Base-by-base conservation (phyloP, 305 asterid species). In the Solanum hybrid region DNA sequence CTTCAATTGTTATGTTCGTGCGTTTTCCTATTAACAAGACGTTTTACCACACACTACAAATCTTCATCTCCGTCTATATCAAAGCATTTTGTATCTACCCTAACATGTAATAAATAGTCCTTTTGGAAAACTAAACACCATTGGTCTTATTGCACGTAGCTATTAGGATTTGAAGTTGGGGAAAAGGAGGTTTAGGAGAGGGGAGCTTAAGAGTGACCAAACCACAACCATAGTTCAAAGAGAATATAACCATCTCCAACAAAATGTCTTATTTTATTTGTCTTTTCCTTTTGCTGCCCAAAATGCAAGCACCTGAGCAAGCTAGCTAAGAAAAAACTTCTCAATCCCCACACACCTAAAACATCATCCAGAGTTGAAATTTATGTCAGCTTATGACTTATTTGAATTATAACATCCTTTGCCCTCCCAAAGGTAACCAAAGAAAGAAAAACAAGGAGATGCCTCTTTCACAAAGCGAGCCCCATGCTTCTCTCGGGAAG, bases 401-500 rank as follows among this genome's bases (percentile, higher is more conserved):
- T 56, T 85, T 32, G 77, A 85, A 85, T 22, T 56, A 85, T 85
- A 85, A 85, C 77, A 85, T 56, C 77, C 13, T 22, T 85, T 32
- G 46, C 77, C 31, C 51, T 60, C 76, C 88, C 31, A 11, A 31
- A 85, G 88, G 32, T 9, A 82, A 82, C 75, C 87, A 84, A 51
- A 17, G 87, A 46, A 38, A 85, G 88, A 71, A 88, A 82, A 31
- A 27, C 14, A 32, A 5, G 86, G 86, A 90, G 86, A 82, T 73
- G 90, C 82, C 79, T 75, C 90, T 84, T 73, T 86, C 88, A 85
- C 89, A 31, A 71, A 64, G 73, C 13, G 27, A 64, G 73, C 1
- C 27, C 27, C 73, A 22, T 64, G 73, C 73, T 64, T 64, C 73
- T 64, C 73, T 64, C 12, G 27, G 27, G 73, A 64, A 64, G 73